Evolutionary conservation across 1,284 basidiomycete species (phyloP), one percentile per base, ranked within the genome.

Genomic region (Malassezia arunalokei): DNA sequence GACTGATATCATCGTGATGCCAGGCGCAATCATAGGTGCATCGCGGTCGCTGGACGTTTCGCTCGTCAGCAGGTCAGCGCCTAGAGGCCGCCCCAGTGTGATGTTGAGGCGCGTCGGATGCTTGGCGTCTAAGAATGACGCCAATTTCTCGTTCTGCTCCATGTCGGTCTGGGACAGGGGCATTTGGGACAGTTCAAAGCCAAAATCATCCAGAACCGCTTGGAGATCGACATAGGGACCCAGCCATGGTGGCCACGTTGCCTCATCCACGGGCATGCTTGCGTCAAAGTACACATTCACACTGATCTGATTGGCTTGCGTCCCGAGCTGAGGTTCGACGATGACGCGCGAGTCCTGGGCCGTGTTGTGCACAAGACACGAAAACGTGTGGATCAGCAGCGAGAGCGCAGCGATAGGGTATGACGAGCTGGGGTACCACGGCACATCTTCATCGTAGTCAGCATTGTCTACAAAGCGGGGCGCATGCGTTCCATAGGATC

Each of bases 211-310:
- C 6, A 55, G 49, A 35, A 55, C 43, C n/a, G 32, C 17, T 29
- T 55, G 53, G 37, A 55, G 11, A 29, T 55, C 42, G 3, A 43
- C 53, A 15, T 45, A 44, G 28, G 53, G 43, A 4, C 53, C 53
- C 6, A 55, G 53, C 53, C 53, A 55, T 11, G 38, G n/a, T 8
- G 53, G 53, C 53, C 53, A 55, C 31, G 43, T 32, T 3, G 45
- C 29, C 27, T 37, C 43, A 15, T 55, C 39, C n/a, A 7, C 20
- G 5, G 35, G 24, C 9, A 41, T 28, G 7, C 32, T 47, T n/a
- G 53, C n/a, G 17, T 55, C 44, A 20, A 55, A 55, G 31, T 44
- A 46, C 14, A 46, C 12, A n/a, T 55, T 40, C 28, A 50, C 39
- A 39, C 37, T 20, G 27, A 40, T 29, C 28, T 50, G 37, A 37